Base-by-base conservation (phyloP, 2,329 filamentous ascomycete genomes). In the Fusarium fujikuroi region DNA sequence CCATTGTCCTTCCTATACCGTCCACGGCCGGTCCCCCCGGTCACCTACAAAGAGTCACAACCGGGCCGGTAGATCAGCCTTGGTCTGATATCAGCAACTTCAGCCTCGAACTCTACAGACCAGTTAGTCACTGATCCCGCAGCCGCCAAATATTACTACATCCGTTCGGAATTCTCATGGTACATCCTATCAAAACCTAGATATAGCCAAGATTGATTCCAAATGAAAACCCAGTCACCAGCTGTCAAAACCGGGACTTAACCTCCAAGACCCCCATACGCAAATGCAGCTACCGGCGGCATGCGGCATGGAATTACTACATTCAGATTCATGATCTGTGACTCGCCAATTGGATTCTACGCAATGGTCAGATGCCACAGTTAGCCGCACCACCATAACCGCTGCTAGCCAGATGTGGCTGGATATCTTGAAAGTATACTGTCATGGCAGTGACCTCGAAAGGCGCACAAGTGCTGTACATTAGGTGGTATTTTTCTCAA, bases 301-400 rank as follows among this genome's bases (percentile, higher is more conserved):
- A 49, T 46, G 34, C 52, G 63, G 63, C 49, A 25, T 52, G 52
- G 59, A 50, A 25, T 52, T 28, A 46, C 52, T 58, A 52, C 28
- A 43, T 67, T 63, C 18, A 39, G 57, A 34, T 50, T 49, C 63
- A 56, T 60, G 50, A 52, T 32, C 16, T 36, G 53, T 59, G 54
- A 52, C 50, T 74, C 70, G 57, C 75, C 75, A 77, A 77, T 77
- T 66, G 63, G 34, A 57, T 12, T 39, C 49, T 53, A 32, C 53
- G 23, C 52, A 66, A 73, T 76, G 69, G 75, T 77, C 75, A 77
- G 73, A 66, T 69, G 69, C 63, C 50, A 70, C 16, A 57, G 63
- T 52, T 53, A 70, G 66, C 65, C 63, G 60, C 66, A 75, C 60
- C 60, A 62, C 63, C 56, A 63, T 52, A 47, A 66, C 37, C 10